A percentile compares a stretch with the other conserved stretches of the same genome.
These are phyloP conservation scores for Blastobotrys parvus DNA, from an alignment of 805 yeast species.

Conservation along the genomic window DNA sequence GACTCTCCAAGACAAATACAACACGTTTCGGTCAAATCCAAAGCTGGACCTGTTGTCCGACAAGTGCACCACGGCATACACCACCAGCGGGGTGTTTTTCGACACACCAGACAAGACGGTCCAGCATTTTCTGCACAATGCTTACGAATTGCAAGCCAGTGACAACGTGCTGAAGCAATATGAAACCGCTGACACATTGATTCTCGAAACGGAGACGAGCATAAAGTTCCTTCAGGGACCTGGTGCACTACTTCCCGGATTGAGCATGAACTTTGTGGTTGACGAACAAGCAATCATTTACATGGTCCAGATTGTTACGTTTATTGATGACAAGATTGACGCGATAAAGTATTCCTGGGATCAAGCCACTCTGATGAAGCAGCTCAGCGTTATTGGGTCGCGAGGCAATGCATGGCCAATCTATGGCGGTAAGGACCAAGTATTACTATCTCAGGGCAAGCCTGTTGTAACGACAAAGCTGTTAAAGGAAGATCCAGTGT, in stretches of 20 bases:
- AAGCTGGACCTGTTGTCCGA: slow-evolving; percentile 3
- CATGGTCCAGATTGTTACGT: slow-evolving; percentile 13
- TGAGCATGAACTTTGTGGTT: slow-evolving; percentile 20
- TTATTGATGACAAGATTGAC: slow-evolving; percentile 12
- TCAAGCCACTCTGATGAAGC: slow-evolving; percentile 22
- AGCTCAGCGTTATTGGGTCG: slow-evolving; percentile 23
- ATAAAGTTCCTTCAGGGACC: slow-evolving; percentile 22
- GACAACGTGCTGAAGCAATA: slow-evolving; percentile 16
- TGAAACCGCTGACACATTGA: slow-evolving; percentile 10
- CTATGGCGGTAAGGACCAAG: slow-evolving; percentile 17
- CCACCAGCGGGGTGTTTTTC: slow-evolving; percentile 15
- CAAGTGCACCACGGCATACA: slow-evolving; percentile 13
- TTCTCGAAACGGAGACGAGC: slow-evolving; percentile 19
- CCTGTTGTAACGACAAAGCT: neutral
- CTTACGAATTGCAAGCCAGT: slow-evolving; percentile 12
- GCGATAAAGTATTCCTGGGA: slow-evolving; percentile 21
- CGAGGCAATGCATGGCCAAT: slow-evolving; percentile 26
- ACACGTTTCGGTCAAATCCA: slow-evolving; percentile 9
- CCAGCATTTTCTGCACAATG: slow-evolving; percentile 11
- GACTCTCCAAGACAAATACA: slow-evolving; percentile 5
- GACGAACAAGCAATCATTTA: slow-evolving; percentile 19
- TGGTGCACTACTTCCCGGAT: slow-evolving; percentile 20
- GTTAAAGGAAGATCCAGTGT: neutral
- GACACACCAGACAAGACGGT: slow-evolving; percentile 15
- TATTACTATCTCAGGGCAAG: neutral